Base-by-base conservation (phyloP, 257 asterid genomes). In the Cinchona pubescens region DNA sequence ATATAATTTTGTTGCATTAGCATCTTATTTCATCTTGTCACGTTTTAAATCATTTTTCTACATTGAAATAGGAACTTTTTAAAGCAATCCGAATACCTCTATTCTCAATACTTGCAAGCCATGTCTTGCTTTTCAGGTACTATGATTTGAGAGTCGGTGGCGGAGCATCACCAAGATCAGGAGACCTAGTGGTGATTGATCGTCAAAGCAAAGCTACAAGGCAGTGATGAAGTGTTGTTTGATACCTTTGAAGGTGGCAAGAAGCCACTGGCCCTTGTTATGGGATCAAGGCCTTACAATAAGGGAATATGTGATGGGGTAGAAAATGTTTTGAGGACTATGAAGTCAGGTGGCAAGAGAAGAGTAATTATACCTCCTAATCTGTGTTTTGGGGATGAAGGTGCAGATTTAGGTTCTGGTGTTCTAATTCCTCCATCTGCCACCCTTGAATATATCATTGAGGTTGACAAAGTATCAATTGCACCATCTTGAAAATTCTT, bases 221-320 rank as follows among this genome's bases (percentile, higher is more conserved):
- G 85, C 43, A 85, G 80, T 64, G 90, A 87, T 51, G 74, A 86
- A 79, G 96, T 85, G 55, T 90, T 93, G 76, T 82, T 91, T 0
- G 88, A 93, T 84, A 93, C 94, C 71, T 90, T 84, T 79, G 83
- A 72, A 15, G 69, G 85, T 48, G 88, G 76, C 9, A 83, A 80
- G 76, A 86, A 81, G 81, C 87, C 97, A 21, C 10, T 93, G 76
- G 98, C 94, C 3, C 91, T 93, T 34, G 96, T 91, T 21, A 77
- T 93, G 88, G 96, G 97, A 2, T 87, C 97, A 74, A 87, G 90
- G 85, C 96, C 97, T 67, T 93, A 91, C 10, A 90, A 84, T 53
- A 88, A 74, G 72, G 97, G 98, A 38, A 85, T 91, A 29, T 91
- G 96, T 83, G 98, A 93, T 84, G 98, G 97, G 27, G 77, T 93